phyloP scores from a whole-genome alignment of 306 rosid species.

The Vicia faba region DNA sequence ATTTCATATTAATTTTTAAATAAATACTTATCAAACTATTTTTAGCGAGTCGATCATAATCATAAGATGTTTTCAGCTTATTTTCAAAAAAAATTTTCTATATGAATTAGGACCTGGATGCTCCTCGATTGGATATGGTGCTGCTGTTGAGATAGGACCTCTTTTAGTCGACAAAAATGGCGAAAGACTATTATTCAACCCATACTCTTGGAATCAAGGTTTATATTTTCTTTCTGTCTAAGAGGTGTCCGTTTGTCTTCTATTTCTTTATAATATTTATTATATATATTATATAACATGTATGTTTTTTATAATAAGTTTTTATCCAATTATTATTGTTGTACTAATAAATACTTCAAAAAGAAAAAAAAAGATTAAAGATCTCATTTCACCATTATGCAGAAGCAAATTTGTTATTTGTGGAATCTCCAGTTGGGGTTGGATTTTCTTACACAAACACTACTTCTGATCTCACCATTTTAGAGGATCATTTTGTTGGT shows the following conservation, averaged over 20 bases:
- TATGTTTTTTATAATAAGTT: too few species aligned
- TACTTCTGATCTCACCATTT: conserved; percentile 57
- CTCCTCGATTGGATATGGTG: conserved; percentile 64
- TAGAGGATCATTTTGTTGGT: conserved; percentile 61
- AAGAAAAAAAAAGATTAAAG: neutral
- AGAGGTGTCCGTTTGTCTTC: too few species aligned
- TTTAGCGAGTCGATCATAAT: neutral
- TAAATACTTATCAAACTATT: neutral
- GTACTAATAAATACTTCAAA: conserved; percentile 17
- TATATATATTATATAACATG: neutral
- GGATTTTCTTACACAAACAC: conserved; percentile 62
- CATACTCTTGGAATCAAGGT: conserved; percentile 61
- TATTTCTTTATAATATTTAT: too few species aligned
- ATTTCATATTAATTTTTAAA: neutral
- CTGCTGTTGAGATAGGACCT: conserved; percentile 59
- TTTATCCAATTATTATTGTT: neutral
- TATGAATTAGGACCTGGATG: conserved; percentile 58
- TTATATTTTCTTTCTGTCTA: neutral
- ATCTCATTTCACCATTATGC: conserved; percentile 19
- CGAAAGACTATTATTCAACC: conserved; percentile 47
- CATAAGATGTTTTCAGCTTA: neutral
- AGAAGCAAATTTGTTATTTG: conserved; percentile 61
- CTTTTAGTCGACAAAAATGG: conserved; percentile 50
- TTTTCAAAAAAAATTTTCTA: neutral
- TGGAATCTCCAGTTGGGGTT: conserved; percentile 67